phyloP scores from a whole-genome alignment of 768 basidiomycete species.

The Tylopilus rubrobrunneus region DNA sequence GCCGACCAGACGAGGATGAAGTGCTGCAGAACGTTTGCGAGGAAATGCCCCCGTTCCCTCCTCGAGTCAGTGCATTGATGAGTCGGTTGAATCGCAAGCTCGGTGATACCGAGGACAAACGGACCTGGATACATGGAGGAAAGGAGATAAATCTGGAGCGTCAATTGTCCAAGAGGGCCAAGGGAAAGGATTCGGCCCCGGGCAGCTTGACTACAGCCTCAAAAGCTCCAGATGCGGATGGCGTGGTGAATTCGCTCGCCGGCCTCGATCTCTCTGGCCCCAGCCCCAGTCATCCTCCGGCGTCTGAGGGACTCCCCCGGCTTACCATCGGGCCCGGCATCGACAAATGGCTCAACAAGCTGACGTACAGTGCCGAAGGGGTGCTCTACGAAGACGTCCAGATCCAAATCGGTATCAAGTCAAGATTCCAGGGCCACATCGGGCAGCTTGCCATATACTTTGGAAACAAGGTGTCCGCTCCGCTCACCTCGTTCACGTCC shows the following conservation, averaged over 20 bases:
- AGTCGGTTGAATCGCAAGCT: conserved; percentile 86
- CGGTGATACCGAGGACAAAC: conserved; percentile 90
- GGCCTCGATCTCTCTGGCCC: conserved; percentile 69
- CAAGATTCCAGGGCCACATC: conserved; percentile 91
- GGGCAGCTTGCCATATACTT: conserved; percentile 94
- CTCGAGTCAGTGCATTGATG: conserved; percentile 86
- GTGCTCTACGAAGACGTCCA: conserved; percentile 95
- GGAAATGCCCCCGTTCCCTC: conserved; percentile 98
- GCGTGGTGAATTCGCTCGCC: conserved; percentile 69
- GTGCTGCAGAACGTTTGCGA: conserved; percentile 93
- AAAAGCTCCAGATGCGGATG: conserved; percentile 38
- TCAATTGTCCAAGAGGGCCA: conserved; percentile 49
- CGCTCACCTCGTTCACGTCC: conserved; percentile 90
- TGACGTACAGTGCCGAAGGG: conserved; percentile 77
- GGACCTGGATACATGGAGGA: conserved; percentile 95
- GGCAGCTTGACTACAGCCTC: conserved; percentile 37
- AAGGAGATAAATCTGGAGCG: conserved; percentile 86
- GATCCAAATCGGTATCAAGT: conserved; percentile 94
- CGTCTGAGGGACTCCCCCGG: conserved; percentile 38
- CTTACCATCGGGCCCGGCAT: conserved; percentile 67
- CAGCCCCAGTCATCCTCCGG: conserved; percentile 20
- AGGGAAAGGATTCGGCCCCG: conserved; percentile 29
- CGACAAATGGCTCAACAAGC: conserved; percentile 86
- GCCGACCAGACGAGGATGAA: conserved; percentile 84
- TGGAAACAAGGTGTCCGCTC: conserved; percentile 88